Conservation (phyloP, 805 yeast genomes). For the Metschnikowia amazonensis region DNA sequence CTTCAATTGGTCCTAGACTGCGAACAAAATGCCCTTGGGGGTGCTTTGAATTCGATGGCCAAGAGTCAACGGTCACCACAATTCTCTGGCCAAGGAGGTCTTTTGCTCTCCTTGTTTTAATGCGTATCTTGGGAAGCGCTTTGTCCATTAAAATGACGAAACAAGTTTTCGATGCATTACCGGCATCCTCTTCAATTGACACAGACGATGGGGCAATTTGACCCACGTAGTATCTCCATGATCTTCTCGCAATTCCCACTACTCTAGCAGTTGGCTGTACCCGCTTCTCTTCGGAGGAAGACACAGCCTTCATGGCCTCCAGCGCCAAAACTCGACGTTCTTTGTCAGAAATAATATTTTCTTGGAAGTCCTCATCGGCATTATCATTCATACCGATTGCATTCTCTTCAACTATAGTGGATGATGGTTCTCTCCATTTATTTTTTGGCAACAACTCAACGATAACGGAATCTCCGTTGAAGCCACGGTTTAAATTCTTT, state of each 20-base stretch:
- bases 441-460: constrained; percentile 82
- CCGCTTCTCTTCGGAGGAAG: constrained; percentile 37
- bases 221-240: constrained; percentile 96
- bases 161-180: constrained; percentile 71
- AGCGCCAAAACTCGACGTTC: constrained; percentile 72
- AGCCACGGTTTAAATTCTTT: constrained; percentile 81
- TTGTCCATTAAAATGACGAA: constrained; percentile 87
- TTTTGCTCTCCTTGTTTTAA: constrained; percentile 79
- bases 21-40: constrained; percentile 96
- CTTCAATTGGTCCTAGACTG: constrained; percentile 83
- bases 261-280: constrained; percentile 91
- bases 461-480: constrained; percentile 87
- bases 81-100: constrained; percentile 86
- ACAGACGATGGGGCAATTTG: constrained; percentile 80
- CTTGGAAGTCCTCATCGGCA: constrained; percentile 53
- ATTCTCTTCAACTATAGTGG: constrained; percentile 74
- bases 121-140: constrained; percentile 80
- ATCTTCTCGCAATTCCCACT: constrained; percentile 82
- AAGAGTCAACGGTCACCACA: constrained; percentile 86
- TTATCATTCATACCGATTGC: constrained; percentile 56
- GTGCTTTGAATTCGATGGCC: constrained; percentile 79
- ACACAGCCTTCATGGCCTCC: constrained; percentile 65
- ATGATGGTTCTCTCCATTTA: constrained; percentile 85
- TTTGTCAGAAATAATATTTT: constrained; percentile 54
- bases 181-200: constrained; percentile 43